Base-by-base conservation (phyloP, 2,329 filamentous ascomycete genomes). In the Phyllosticta citribraziliensis region DNA sequence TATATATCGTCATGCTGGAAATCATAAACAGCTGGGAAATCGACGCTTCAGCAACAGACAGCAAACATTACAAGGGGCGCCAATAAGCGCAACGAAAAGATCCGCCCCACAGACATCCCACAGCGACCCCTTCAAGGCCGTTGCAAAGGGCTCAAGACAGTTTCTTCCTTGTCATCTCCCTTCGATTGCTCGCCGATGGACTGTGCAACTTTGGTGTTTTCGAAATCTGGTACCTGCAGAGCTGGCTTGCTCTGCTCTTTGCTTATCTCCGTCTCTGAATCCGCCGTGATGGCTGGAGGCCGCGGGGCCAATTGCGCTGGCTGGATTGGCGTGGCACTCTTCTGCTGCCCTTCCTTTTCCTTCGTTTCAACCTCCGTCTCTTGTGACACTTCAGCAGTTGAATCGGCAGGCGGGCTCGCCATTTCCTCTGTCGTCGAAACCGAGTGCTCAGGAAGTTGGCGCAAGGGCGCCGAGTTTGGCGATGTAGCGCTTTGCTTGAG, bases 381-480 rank as follows among this genome's bases (percentile, higher is more conserved):
- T 19, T 54, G 22, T 19, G 14, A 14, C 5, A 20, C 20, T 33
- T 57, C 8, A n/a, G 24, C 20, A 8, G 52, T 52, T 19, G 22
- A 25, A 54, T 4, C 33, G n/a, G 24, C 20, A 56, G 40, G 40
- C 14, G 40, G 40, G 40, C 40, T 47, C 40, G 14, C 5, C 19
- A 17, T n/a, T 9, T 47, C 14, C 40, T 47, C 14, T 14, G 40
- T 47, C 5, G 14, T n/a, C 17, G 59, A 60, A 11, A 62, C n/a
- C 25, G 58, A 62, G 52, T 74, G 72, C 57, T 74, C 72, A n/a
- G 73, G 73, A 25, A 74, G 64, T 17, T 67, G 65, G 60, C 73
- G 68, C 50, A 70, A 55, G 2, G 73, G 72, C 14, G 52, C 27
- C 20, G 71, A 52, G 14, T 69, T 67, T 50, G 73, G 68, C 17